A percentile compares a stretch with the other conserved stretches of the same genome.
These are phyloP conservation scores for Crithidia acanthocephali DNA, from an alignment of 208 protist genomes.

Conservation along the genomic window DNA sequence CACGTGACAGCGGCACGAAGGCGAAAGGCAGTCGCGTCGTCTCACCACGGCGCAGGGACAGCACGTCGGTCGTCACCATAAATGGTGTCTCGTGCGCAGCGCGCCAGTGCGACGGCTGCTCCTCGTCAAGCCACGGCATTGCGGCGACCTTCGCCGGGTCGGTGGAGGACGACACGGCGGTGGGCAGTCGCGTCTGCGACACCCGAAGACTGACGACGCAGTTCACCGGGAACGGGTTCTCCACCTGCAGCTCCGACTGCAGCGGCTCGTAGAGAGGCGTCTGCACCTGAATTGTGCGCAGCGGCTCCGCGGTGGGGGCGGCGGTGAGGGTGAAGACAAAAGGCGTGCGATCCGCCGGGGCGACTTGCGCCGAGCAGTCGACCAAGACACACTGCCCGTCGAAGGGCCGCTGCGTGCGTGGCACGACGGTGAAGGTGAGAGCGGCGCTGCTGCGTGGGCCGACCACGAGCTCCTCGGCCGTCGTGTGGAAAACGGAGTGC, in stretches of 20 bases:
- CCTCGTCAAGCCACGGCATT: constrained; percentile 26
- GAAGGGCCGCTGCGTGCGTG: constrained; percentile 72
- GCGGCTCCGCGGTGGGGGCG: constrained; percentile 69
- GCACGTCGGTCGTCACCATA: constrained; percentile 62
- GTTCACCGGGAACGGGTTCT: constrained; percentile 80
- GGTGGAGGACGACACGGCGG: neutral
- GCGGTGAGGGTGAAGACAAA: constrained; percentile 78
- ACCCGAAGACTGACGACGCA: constrained; percentile 81
- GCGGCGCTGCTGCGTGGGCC: constrained; percentile 45
- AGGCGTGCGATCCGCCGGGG: constrained; percentile 57
- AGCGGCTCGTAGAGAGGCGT: constrained; percentile 82
- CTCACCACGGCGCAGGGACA: constrained; percentile 77
- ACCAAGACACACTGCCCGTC: constrained; percentile 71
- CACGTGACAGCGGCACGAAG: constrained; percentile 85
- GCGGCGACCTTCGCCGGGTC: neutral
- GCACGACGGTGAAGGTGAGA: constrained; percentile 65
- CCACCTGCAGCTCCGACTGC: constrained; percentile 71
- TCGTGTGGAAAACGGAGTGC: constrained; percentile 59
- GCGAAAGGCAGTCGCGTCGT: constrained; percentile 68
- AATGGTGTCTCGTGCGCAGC: constrained; percentile 48
- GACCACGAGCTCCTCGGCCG: constrained; percentile 61
- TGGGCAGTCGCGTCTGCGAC: constrained; percentile 52
- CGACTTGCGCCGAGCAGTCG: constrained; percentile 49
- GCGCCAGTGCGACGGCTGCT: constrained; percentile 27
- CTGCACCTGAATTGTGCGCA: constrained; percentile 62